Base-by-base conservation (phyloP, 768 basidiomycete species). In the Agaricus blazei region DNA sequence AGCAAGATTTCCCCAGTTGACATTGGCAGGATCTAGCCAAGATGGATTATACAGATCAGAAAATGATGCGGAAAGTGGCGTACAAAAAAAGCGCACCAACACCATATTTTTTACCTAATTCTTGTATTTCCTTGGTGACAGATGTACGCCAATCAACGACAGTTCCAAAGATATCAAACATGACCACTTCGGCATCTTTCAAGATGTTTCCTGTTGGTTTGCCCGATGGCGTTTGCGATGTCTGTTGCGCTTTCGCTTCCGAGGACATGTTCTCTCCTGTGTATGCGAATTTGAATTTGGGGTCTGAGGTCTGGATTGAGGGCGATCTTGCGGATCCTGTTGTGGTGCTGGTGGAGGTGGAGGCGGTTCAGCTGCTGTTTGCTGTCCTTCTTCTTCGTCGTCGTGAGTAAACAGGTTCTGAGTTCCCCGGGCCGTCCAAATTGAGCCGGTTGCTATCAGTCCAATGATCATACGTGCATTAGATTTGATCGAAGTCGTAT, bases 81-180 rank as follows among this genome's bases (percentile, higher is more conserved):
- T 8, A 34, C 34, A 11, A 23, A n/a, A 45, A 19, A 42, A 42
- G 36, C 66, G 11, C 27, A 70, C 69, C 68, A 34, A 68, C 26
- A 1, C 59, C 62, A 56, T 68, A 63, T 53, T 65, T 70, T 51
- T 62, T 63, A 9, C 67, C 68, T 24, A 72, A 49, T 0, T 43
- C 61, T 24, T 60, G 52, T 4, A 78, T 58, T 46, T 75, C 75
- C 29, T 58, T 59, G 34, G 67, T 56, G 34, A 74, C 59, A 59
- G 65, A 59, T 54, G 65, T 48, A 40, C 71, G 67, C 77, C 74
- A 81, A 57, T 81, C 76, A 9, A 80, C 76, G 2, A 75, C 73
- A 1, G 79, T 82, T 3, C 80, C 80, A 46, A 82, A 73, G 12
- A 76, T 73, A 45, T 81, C 79, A 50, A 81, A 81, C 8, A 78